Evolutionary conservation across 2,329 filamentous ascomycete genomes (phyloP).

Genomic region (Scedosporium dehoogii): DNA sequence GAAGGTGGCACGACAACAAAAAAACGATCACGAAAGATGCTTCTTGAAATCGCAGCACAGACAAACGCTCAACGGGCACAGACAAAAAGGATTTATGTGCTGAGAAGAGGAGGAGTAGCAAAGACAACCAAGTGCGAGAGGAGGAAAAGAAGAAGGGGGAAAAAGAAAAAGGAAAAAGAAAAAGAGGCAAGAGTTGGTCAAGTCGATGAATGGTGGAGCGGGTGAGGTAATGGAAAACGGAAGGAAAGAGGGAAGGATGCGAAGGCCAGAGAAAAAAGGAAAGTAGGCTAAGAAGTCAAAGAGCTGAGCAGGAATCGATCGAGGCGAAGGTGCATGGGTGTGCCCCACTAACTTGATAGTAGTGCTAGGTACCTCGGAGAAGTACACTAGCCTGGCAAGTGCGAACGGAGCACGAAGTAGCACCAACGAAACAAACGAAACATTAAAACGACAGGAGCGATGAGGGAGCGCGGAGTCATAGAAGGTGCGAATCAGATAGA

Average conservation of each 20-base stretch:
- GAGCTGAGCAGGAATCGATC: constrained; percentile 13
- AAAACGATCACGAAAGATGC: constrained; percentile 22
- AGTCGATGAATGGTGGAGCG: constrained; percentile 21
- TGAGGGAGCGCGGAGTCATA: not conserved
- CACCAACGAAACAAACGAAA: not conserved
- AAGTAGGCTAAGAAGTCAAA: constrained; percentile 19
- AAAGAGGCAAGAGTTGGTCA: constrained; percentile 19
- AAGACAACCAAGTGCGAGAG: constrained; percentile 10
- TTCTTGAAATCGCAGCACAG: constrained; percentile 24
- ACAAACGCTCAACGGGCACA: constrained; percentile 6
- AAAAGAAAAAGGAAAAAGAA: constrained; percentile 10
- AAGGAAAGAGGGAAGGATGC: constrained; percentile 18
- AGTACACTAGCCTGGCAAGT: not conserved
- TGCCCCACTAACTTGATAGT: constrained; percentile 2
- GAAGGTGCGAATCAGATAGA: not conserved
- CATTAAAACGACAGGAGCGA: not conserved
- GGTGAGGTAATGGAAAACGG: constrained; percentile 35
- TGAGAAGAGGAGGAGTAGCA: constrained; percentile 10
- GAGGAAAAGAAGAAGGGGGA: constrained; percentile 16
- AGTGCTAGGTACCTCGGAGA: constrained; percentile 4
- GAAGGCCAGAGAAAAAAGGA: constrained; percentile 18
- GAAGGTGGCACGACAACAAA: constrained; percentile 21
- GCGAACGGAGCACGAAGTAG: not conserved
- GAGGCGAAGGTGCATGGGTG: constrained; percentile 3
- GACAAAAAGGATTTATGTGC: constrained; percentile 8